These are phyloP conservation scores for Neurospora terricola DNA, from an alignment of 495 filamentous ascomycete genomes.

Conservation along the genomic window DNA sequence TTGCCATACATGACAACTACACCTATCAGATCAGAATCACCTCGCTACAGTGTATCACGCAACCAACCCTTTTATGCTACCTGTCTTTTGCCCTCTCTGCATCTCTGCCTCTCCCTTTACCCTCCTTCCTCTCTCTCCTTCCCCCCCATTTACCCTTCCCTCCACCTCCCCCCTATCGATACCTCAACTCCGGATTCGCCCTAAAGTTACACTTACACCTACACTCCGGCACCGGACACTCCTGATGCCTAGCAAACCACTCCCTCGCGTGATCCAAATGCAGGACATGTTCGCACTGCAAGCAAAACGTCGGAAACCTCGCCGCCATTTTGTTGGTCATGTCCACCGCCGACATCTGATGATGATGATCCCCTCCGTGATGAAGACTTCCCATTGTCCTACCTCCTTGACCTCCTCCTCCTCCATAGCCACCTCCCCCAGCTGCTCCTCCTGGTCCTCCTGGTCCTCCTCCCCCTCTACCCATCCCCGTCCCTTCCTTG, in stretches of 20 bases:
- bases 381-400: conserved; percentile 42
- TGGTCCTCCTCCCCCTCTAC: not conserved
- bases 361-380: conserved; percentile 31
- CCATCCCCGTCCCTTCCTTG: not conserved
- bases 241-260: conserved; percentile 73
- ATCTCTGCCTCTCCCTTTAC: not conserved
- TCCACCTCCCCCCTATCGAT: conserved; percentile 15
- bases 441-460: not conserved
- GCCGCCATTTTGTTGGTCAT: conserved; percentile 37
- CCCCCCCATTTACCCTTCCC: not conserved
- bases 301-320: conserved; percentile 66
- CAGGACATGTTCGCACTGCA: conserved; percentile 79
- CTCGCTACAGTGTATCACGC: too few relatives aligned
- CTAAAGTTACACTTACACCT: conserved; percentile 63
- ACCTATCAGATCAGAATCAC: too few relatives aligned
- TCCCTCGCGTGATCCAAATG: conserved; percentile 80
- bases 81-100: too few relatives aligned
- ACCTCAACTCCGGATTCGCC: conserved; percentile 39
- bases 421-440: not conserved
- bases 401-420: too few relatives aligned
- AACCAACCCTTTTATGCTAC: too few relatives aligned
- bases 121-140: not conserved
- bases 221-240: conserved; percentile 88
- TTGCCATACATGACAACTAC: too few relatives aligned
- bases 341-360: conserved; percentile 43